phyloP scores from a whole-genome alignment of 1,139 yeast genomes.

The Sugiyamaella paludigena region DNA sequence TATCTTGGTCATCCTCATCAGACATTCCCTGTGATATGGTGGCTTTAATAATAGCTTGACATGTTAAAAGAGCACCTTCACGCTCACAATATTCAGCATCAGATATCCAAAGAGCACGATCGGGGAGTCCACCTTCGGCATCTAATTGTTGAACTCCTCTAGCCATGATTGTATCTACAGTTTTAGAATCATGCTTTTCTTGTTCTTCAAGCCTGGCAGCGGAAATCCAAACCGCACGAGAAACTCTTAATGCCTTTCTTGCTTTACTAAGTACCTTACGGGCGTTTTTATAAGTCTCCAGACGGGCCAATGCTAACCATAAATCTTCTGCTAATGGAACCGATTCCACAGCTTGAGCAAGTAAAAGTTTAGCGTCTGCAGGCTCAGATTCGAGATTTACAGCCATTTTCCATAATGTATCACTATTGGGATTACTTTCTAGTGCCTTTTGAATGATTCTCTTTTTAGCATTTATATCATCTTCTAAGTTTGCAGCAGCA shows the following conservation, averaged over 20 bases:
- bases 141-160: conserved; percentile 53
- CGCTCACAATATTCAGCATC: conserved; percentile 46
- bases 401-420: conserved; percentile 62
- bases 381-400: conserved; percentile 46
- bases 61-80: conserved; percentile 35
- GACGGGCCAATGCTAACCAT: conserved; percentile 57
- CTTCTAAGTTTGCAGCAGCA: conserved; percentile 64
- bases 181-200: conserved; percentile 43
- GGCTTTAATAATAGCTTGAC: conserved; percentile 38
- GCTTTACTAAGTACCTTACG: conserved; percentile 58
- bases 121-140: conserved; percentile 33
- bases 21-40: conserved; percentile 36
- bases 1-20: conserved; percentile 27
- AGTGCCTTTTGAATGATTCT: conserved; percentile 69
- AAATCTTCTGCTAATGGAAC: conserved; percentile 63
- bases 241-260: conserved; percentile 46
- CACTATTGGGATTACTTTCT: conserved; percentile 62
- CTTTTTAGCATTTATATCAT: conserved; percentile 50
- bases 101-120: conserved; percentile 47
- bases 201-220: conserved; percentile 73
- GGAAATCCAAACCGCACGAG: conserved; percentile 65
- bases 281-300: conserved; percentile 50
- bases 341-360: conserved; percentile 67
- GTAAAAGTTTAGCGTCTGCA: conserved; percentile 52
- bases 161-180: conserved; percentile 46